phyloP scores from a whole-genome alignment of 73 alveolate genomes.

The Blepharisma japonicum region DNA sequence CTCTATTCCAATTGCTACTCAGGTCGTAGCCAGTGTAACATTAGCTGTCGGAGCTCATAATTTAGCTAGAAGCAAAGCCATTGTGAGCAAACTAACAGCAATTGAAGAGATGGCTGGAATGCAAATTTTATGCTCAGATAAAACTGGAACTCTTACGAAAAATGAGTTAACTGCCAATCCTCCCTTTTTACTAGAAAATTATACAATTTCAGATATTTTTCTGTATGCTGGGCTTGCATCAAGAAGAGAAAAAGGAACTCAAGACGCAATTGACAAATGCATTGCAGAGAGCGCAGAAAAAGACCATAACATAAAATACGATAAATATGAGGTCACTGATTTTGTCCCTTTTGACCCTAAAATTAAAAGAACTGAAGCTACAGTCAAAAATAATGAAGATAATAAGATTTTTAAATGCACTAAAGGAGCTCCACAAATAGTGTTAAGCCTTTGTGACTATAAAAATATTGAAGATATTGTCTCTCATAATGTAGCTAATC shows the following conservation, averaged over 20 bases:
- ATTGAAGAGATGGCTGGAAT: conserved; percentile 75
- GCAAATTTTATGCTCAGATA: conserved; percentile 73
- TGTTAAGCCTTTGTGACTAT: too few species aligned
- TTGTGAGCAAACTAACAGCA: conserved; percentile 73
- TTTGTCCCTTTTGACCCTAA: background rate
- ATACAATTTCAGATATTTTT: background rate
- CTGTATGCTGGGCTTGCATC: background rate
- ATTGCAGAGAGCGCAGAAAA: background rate
- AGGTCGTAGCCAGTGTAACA: background rate
- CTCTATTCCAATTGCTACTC: conserved; percentile 6
- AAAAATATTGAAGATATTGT: too few species aligned
- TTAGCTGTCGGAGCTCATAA: conserved; percentile 54
- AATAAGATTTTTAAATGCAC: background rate
- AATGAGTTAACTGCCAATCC: conserved; percentile 44
- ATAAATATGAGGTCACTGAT: background rate
- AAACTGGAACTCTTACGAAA: conserved; percentile 73
- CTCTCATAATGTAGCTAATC: background rate
- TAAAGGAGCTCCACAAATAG: background rate
- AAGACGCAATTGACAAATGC: background rate
- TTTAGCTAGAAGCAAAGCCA: conserved; percentile 50
- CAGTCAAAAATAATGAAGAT: background rate
- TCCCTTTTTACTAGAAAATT: background rate
- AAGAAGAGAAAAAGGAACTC: background rate
- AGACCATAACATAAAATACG: background rate
- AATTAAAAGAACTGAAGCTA: background rate